phyloP scores from a whole-genome alignment of 2,329 filamentous ascomycete genomes.

The Orbilia blumenaviensis region DNA sequence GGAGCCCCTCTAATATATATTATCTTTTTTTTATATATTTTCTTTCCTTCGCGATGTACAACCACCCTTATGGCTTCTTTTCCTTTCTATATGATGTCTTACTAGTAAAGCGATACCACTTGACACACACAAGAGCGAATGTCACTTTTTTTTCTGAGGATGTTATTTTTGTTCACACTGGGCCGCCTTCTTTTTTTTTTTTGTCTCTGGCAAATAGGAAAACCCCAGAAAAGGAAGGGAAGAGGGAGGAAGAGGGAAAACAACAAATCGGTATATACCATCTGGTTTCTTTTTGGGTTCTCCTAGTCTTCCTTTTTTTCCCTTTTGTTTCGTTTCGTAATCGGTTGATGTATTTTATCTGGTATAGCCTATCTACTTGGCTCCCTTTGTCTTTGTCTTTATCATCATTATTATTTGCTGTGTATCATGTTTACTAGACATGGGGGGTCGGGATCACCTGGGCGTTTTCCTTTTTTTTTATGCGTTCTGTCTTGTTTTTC shows the following conservation, averaged over 20 bases:
- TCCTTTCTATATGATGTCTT: conserved; percentile 36
- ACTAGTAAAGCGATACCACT: conserved; percentile 24
- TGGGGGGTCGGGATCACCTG: conserved; percentile 24
- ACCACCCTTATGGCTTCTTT: neutral
- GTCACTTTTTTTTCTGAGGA: neutral
- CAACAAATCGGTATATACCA: too few relatives aligned
- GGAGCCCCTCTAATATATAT: neutral
- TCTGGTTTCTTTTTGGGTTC: too few relatives aligned
- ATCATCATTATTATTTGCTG: too few relatives aligned
- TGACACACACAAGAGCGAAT: neutral
- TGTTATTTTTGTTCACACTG: neutral
- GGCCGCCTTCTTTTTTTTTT: neutral
- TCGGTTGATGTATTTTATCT: conserved; percentile 2
- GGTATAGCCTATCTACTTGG: neutral
- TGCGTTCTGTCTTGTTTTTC: neutral
- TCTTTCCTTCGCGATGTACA: conserved; percentile 25
- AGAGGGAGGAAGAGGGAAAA: too few relatives aligned
- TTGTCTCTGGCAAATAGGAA: too few relatives aligned
- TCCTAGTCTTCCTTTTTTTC: too few relatives aligned
- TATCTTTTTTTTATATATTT: neutral
- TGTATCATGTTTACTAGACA: conserved; percentile 45
- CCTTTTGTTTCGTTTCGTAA: too few relatives aligned
- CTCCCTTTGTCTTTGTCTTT: too few relatives aligned
- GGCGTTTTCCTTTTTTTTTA: conserved; percentile 13
- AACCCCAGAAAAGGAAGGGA: neutral